These are phyloP conservation scores for Cyclanthera cordifolia DNA, from an alignment of 306 rosid species.

Conservation along the genomic window DNA sequence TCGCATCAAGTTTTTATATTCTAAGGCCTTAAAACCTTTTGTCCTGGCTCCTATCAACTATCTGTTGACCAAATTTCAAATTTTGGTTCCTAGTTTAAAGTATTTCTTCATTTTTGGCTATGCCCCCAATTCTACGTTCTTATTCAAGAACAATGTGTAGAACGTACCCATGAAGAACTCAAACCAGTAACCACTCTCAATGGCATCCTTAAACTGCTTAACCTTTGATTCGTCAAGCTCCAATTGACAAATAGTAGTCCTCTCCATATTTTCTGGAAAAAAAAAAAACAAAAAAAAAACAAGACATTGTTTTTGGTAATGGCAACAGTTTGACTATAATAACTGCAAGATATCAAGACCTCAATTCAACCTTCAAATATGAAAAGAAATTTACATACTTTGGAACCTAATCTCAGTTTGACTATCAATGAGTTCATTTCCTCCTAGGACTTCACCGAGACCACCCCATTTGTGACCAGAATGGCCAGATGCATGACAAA, in stretches of 20 bases:
- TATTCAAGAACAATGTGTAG: conserved; percentile 1
- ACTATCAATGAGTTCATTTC: conserved; percentile 93
- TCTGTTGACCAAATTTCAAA: neutral
- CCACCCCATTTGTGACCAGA: conserved; percentile 98
- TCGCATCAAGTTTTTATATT: neutral
- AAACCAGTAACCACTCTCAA: conserved; percentile 85
- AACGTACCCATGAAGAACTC: conserved; percentile 96
- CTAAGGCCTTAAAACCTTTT: neutral
- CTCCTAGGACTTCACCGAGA: conserved; percentile 96
- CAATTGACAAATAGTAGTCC: conserved; percentile 48
- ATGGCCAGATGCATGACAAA: conserved; percentile 51
- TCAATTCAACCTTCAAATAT: conserved; percentile 13
- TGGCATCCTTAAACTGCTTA: conserved; percentile 87
- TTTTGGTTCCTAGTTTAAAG: neutral
- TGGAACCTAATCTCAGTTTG: conserved; percentile 59
- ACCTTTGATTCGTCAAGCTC: conserved; percentile 49
- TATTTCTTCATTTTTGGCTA: neutral
- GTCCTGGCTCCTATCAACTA: neutral
- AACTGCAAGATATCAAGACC: neutral
- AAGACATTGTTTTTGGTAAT: neutral
- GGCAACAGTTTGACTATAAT: conserved; percentile 6
- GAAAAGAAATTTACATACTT: conserved; percentile 33
- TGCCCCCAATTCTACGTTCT: neutral
- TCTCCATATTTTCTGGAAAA: conserved; percentile 63
- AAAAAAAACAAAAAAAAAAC: neutral